Evolutionary conservation across 805 yeast genomes (phyloP), one percentile per base, ranked within the genome.

Genomic region (Scheffersomyces ergatensis): DNA sequence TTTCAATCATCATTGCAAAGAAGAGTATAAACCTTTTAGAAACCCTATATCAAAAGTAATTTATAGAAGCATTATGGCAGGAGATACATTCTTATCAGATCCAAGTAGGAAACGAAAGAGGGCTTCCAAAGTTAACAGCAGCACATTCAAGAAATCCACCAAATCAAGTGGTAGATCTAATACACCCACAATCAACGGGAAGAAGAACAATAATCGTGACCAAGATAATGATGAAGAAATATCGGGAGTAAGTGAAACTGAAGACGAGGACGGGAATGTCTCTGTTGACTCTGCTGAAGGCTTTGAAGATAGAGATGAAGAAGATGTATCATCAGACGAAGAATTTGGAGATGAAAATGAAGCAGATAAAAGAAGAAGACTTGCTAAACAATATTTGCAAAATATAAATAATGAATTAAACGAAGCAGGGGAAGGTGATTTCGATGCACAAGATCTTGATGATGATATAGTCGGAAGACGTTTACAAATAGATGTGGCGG

Each of bases 381-480:
- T 93, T 44, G 98, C 98, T 14, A 89, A 89, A 62, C 93, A 90
- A 62, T 93, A 93, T 62, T 69, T 93, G 47, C 89, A 84, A 34
- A 85, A 85, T 55, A 66, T 93, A 54, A 65, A 70, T 3, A 88
- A 84, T 46, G 67, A 63, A 42, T 29, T 57, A 21, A 75, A 60
- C 8, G 70, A 63, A 23, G 77, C 69, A 40, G 80, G 76, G 37
- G 48, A 50, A 9, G 56, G 53, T 19, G 63, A 58, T 20, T 90
- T 88, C 53, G 96, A 89, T 67, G 98, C 99, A 8, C 79, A 82
- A 50, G 97, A 93, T 51, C 64, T 92, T 50, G 99, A 92, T 63
- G 77, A 83, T 43, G 98, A 93, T 53, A 83, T 86, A 50, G 74
- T 93, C 37, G 78, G 89, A 4, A 74, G 85, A 25, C 76, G 99